A percentile compares a stretch with the other conserved stretches of the same genome.
These are phyloP conservation scores for sorghum (Sorghum bicolor) DNA, from an alignment of 176 grass and related monocot genomes.

Conservation along the genomic window DNA sequence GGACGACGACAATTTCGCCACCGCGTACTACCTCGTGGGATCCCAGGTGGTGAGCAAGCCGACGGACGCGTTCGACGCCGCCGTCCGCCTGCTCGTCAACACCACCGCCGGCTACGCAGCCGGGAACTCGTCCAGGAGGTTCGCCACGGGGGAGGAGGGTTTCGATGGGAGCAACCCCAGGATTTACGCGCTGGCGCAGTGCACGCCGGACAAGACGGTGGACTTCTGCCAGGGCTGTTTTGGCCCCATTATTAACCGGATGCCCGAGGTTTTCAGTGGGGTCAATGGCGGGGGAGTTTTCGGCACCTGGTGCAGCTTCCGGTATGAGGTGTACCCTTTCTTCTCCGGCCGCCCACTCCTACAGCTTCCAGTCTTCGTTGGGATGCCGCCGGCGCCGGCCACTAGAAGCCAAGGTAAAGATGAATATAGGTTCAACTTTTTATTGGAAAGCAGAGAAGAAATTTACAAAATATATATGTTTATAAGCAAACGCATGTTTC, in stretches of 20 bases:
- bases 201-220: constrained; percentile 30
- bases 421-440: too few relatives aligned
- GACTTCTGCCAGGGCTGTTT: constrained; percentile 37
- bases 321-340: constrained; percentile 53
- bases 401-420: background rate
- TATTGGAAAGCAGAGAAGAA: too few relatives aligned
- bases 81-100: constrained; percentile 28
- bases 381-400: background rate
- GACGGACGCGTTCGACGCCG: background rate
- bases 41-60: background rate
- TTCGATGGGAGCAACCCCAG: background rate
- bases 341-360: constrained; percentile 35
- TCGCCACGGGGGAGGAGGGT: constrained; percentile 37
- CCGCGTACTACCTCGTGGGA: background rate
- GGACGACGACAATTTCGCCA: background rate
- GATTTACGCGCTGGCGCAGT: constrained; percentile 56
- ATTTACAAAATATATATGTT: too few relatives aligned
- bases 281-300: constrained; percentile 28
- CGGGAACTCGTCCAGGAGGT: constrained; percentile 10
- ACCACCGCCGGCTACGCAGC: constrained; percentile 31
- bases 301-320: constrained; percentile 46
- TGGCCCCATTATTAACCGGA: background rate
- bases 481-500: background rate
- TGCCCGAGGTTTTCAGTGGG: background rate
- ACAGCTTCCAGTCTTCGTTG: constrained; percentile 21